Percentiles rank a stretch among this genome's conserved stretches.
Evolutionary conservation across 805 yeast species (phyloP).

Genomic region (Groenewaldozyma salmanticensis): DNA sequence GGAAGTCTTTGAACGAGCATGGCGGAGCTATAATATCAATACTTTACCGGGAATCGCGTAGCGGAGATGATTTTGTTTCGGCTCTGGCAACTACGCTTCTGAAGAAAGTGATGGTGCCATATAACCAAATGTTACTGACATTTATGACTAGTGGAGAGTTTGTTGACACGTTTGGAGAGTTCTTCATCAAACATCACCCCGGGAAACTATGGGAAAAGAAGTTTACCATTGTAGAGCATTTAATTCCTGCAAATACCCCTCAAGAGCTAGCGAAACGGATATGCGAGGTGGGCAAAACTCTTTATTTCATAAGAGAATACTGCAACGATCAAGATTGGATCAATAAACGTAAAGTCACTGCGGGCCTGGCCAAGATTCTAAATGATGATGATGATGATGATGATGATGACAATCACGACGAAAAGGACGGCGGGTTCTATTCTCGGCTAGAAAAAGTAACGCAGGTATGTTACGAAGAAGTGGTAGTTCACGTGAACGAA

Average conservation of each 20-base stretch:
- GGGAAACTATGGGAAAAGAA: constrained; percentile 15
- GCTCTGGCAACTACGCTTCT: constrained; percentile 37
- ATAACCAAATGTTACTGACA: constrained; percentile 43
- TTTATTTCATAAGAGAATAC: constrained; percentile 49
- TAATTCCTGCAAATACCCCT: constrained; percentile 33
- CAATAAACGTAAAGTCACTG: constrained; percentile 11
- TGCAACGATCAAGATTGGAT: constrained; percentile 66
- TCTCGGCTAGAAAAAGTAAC: constrained; percentile 21
- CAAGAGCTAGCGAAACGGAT: constrained; percentile 20
- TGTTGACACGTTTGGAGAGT: constrained; percentile 45
- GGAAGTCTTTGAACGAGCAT: constrained; percentile 25
- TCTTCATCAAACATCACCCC: constrained; percentile 37
- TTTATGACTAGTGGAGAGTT: constrained; percentile 70
- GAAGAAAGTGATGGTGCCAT: constrained; percentile 43
- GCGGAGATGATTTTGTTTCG: constrained; percentile 54
- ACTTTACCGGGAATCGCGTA: constrained; percentile 39
- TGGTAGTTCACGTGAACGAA: constrained; percentile 41
- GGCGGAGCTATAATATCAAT: constrained; percentile 48
- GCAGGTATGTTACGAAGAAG: constrained; percentile 37
- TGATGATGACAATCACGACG: no score
- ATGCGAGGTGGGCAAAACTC: constrained; percentile 55
- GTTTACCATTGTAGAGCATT: constrained; percentile 18
- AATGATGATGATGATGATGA: constrained; percentile 13
- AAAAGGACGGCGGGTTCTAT: no score
- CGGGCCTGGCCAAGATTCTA: neutral